phyloP scores from a whole-genome alignment of 1,139 yeast species.

The Trichomonascaceae sp. region DNA sequence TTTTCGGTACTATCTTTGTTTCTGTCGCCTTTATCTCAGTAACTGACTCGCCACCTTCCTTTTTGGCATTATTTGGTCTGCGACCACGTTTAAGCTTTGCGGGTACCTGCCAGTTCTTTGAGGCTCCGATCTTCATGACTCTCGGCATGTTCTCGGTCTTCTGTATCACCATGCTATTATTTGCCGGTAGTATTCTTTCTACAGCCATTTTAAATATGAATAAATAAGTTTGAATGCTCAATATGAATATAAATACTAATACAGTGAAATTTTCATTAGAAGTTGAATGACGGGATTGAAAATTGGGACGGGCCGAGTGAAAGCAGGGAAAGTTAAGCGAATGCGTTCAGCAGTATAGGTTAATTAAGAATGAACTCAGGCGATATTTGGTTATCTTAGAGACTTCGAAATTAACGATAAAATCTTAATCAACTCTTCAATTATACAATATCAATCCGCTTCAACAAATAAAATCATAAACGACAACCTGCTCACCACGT shows the following conservation, averaged over 20 bases:
- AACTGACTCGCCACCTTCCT: not conserved
- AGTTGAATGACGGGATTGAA: not conserved
- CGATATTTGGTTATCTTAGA: too few species aligned
- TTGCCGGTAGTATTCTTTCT: not conserved
- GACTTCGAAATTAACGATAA: not conserved
- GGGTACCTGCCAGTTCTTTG: conserved; percentile 83
- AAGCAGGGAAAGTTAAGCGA: not conserved
- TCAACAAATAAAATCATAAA: too few species aligned
- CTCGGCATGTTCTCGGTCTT: not conserved
- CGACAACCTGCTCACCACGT: not conserved
- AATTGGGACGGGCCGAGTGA: not conserved
- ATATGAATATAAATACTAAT: not conserved
- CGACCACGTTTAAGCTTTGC: conserved; percentile 89
- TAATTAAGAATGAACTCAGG: too few species aligned
- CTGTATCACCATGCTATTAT: not conserved
- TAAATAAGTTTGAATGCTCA: not conserved
- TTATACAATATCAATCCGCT: too few species aligned
- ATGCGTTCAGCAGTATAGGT: too few species aligned
- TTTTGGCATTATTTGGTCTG: conserved; percentile 48
- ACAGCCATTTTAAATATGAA: not conserved
- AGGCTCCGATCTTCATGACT: conserved; percentile 36
- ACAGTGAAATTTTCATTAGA: not conserved
- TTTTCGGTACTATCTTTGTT: not conserved
- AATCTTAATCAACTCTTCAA: not conserved
- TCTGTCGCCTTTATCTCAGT: not conserved